Percentiles rank a stretch among this genome's conserved stretches.
phyloP scores from a whole-genome alignment of 495 filamentous ascomycete species.

The Talaromyces proteolyticus region DNA sequence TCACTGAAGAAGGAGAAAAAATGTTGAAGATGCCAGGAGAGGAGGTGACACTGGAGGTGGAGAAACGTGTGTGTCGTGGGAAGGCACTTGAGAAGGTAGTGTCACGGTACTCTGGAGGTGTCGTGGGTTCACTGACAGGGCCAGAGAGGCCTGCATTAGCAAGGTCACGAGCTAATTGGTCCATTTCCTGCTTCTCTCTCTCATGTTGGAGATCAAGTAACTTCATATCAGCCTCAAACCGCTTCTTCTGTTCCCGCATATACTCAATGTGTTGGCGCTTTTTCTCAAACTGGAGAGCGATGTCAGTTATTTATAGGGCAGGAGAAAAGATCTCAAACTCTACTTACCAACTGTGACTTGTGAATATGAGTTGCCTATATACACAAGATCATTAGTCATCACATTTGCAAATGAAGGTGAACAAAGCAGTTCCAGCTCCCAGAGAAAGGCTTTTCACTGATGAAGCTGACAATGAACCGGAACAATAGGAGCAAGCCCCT shows the following conservation, averaged over 20 bases:
- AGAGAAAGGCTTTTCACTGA: too few species aligned
- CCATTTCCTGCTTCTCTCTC: conserved; percentile 74
- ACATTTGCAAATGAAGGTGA: too few species aligned
- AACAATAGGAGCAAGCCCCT: too few species aligned
- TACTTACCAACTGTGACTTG: conserved; percentile 37
- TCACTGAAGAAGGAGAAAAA: conserved; percentile 64
- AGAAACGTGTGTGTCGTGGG: conserved; percentile 75
- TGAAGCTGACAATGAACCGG: too few species aligned
- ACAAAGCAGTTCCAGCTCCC: too few species aligned
- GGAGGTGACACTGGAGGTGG: conserved; percentile 73
- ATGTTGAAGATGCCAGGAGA: conserved; percentile 72
- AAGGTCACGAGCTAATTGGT: conserved; percentile 72
- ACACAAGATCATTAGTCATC: too few species aligned
- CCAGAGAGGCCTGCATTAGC: conserved; percentile 55
- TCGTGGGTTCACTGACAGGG: conserved; percentile 88
- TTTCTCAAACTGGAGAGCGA: conserved; percentile 72
- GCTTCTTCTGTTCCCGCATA: conserved; percentile 75
- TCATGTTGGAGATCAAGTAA: conserved; percentile 77
- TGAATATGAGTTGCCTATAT: conserved; percentile 25
- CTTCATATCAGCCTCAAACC: conserved; percentile 84
- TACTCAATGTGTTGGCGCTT: conserved; percentile 83
- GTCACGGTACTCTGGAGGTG: conserved; percentile 90
- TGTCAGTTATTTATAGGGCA: conserved; percentile 1
- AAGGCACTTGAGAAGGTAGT: conserved; percentile 65
- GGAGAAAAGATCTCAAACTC: not conserved